Base-by-base conservation (phyloP, 768 basidiomycete species). In the Brasilioporus rufonigricans region DNA sequence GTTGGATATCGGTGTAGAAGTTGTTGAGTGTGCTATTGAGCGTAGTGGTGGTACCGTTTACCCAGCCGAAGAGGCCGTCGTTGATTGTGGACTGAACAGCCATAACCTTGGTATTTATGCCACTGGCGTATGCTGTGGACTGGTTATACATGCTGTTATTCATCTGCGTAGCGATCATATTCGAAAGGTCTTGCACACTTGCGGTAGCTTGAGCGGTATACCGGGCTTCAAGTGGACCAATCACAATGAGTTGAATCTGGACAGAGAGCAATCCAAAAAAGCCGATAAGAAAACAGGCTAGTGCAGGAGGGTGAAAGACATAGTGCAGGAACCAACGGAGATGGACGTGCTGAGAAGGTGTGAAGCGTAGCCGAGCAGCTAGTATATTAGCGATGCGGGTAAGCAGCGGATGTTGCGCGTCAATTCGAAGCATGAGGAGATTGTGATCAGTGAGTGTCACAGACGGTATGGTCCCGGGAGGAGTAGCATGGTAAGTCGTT, bases 281-380 rank as follows among this genome's bases (percentile, higher is more conserved):
- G n/a, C 95, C 94, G 61, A 98, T 91, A 57, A 94, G 81, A 68
- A 99, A 85, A 66, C 94, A 91, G 0, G 91, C 88, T 43, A 96
- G 80, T 1, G 93, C 94, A 1, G 92, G 90, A 3, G 93, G 84
- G 65, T 98, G 91, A 70, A 93, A 91, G 55, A 99, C 77, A 73
- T 97, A 97, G 63, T 89, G 81, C 64, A 90, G 77, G 72, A 96
- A 92, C 92, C 93, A 99, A 55, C 85, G 84, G 18, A 91, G 71
- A 61, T 90, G 81, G 24, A 79, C 80, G 62, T 91, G 82, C 55
- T 87, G 79, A 35, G 78, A 72, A 7, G 85, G 80, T 9, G 79
- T 77, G 55, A 93, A 73, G 40, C 71, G 80, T 31, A 92, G 65
- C 46, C 72, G 67, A 6, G 71, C 53, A 7, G 83, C 75, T 7